Conservation (phyloP, 192 early-diverging fungal genomes). For the Umbelopsis vinacea region DNA sequence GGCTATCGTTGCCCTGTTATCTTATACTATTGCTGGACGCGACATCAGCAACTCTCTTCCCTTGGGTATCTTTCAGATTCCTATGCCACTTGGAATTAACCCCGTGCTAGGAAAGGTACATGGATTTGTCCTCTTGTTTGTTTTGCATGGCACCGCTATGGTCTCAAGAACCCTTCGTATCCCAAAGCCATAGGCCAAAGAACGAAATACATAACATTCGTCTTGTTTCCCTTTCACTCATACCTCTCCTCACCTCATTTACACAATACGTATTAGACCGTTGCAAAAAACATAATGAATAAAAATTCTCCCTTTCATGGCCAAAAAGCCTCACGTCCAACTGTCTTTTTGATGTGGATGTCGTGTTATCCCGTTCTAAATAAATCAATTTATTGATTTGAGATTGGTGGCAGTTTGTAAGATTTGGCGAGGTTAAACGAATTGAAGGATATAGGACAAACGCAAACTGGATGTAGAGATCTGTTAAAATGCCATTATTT, state of each 20-base stretch:
- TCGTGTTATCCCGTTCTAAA: conserved; percentile 18
- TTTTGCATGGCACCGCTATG: conserved; percentile 75
- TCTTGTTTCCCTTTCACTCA: neutral
- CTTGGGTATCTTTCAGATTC: conserved; percentile 61
- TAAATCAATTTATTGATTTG: conserved; percentile 22
- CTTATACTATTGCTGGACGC: conserved; percentile 41
- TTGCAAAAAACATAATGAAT: neutral
- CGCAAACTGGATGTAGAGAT: conserved; percentile 24
- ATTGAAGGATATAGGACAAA: conserved; percentile 26
- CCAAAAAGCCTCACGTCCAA: neutral
- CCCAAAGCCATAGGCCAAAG: no score
- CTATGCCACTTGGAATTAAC: neutral
- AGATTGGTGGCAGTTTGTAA: conserved; percentile 17
- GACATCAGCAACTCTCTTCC: conserved; percentile 12
- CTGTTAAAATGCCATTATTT: conserved; percentile 25
- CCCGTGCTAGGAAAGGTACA: conserved; percentile 41
- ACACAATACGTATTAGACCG: neutral
- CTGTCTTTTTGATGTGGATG: conserved; percentile 2
- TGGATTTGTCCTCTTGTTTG: conserved; percentile 75
- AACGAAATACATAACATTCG: no score
- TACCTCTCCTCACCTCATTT: neutral
- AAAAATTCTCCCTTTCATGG: neutral
- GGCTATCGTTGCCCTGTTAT: conserved; percentile 63
- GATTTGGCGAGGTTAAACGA: conserved; percentile 25
- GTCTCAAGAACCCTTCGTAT: conserved; percentile 75